Conservation (phyloP, 495 filamentous ascomycete genomes). For the Aspergillus bertholletiae region DNA sequence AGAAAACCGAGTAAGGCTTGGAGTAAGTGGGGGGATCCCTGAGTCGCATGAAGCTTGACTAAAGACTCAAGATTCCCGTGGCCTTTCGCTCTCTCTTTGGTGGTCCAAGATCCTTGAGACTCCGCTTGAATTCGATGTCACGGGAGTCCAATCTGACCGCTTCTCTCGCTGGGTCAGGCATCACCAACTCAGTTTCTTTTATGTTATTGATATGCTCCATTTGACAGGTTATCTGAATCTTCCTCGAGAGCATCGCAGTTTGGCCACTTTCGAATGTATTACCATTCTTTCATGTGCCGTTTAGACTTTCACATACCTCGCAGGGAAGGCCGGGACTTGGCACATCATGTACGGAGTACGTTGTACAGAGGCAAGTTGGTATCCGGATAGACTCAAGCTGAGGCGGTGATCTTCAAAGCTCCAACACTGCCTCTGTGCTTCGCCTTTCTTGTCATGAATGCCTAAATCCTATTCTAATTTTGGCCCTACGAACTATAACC, state of each 20-base stretch:
- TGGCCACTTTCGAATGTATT: not conserved
- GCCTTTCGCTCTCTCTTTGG: slow-evolving; percentile 3
- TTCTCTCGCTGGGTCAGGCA: slow-evolving; percentile 6
- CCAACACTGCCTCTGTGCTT: slow-evolving; percentile 5
- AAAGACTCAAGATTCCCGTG: slow-evolving; percentile 7
- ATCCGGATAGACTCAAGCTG: not conserved
- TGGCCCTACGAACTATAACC: not conserved
- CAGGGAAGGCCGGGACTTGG: not conserved
- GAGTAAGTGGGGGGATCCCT: slow-evolving; percentile 19
- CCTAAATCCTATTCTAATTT: slow-evolving; percentile 4
- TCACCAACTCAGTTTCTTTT: slow-evolving; percentile 4
- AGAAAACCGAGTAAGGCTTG: not conserved
- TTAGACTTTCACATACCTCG: not conserved
- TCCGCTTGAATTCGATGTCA: slow-evolving; percentile 1
- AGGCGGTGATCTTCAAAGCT: not conserved
- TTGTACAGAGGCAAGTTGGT: not conserved
- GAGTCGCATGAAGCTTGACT: slow-evolving; percentile 24
- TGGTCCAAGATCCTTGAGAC: not conserved
- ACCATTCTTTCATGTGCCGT: not conserved
- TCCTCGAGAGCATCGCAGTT: not conserved
- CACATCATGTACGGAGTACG: not conserved
- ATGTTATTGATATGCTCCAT: slow-evolving; percentile 1
- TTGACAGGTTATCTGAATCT: not conserved
- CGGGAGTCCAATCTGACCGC: slow-evolving; percentile 1
- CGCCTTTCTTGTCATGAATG: slow-evolving; percentile 10